These are phyloP conservation scores for Citrus sinensis DNA, from an alignment of 345 rosid genomes.

Conservation along the genomic window DNA sequence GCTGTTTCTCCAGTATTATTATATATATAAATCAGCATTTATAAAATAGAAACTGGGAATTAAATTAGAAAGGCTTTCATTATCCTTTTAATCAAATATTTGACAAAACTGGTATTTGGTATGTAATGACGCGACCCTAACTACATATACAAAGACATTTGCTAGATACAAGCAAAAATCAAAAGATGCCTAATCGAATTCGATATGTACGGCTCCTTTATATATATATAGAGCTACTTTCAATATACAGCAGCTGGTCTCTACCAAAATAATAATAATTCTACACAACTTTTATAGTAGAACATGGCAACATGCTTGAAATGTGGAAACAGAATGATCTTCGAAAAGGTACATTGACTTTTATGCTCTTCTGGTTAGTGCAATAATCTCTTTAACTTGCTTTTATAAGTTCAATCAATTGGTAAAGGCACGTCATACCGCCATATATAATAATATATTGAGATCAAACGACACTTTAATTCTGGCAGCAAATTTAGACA, in stretches of 20 bases:
- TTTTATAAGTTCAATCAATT: slow-evolving; percentile 10
- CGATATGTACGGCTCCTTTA: neutral
- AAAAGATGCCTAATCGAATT: neutral
- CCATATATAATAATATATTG: neutral
- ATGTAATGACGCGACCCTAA: neutral
- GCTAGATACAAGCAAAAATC: neutral
- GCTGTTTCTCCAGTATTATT: too few species aligned
- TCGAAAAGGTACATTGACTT: slow-evolving; percentile 29
- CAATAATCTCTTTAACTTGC: slow-evolving; percentile 4
- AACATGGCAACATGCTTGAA: slow-evolving; percentile 22
- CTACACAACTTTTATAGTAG: slow-evolving; percentile 4
- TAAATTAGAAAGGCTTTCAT: too few species aligned
- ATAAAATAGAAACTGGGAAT: too few species aligned
- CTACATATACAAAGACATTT: neutral
- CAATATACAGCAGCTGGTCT: neutral
- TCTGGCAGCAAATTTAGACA: slow-evolving; percentile 13
- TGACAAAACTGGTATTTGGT: neutral
- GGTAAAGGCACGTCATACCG: neutral
- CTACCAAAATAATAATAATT: neutral
- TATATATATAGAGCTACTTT: neutral
- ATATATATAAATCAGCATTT: too few species aligned
- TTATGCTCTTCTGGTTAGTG: neutral
- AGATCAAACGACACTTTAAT: slow-evolving; percentile 1
- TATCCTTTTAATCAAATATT: too few species aligned
- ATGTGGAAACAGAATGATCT: slow-evolving; percentile 27